Evolutionary conservation across 1,284 basidiomycete genomes (phyloP), one percentile per base, ranked within the genome.

Genomic region (Golubevia pallescens): DNA sequence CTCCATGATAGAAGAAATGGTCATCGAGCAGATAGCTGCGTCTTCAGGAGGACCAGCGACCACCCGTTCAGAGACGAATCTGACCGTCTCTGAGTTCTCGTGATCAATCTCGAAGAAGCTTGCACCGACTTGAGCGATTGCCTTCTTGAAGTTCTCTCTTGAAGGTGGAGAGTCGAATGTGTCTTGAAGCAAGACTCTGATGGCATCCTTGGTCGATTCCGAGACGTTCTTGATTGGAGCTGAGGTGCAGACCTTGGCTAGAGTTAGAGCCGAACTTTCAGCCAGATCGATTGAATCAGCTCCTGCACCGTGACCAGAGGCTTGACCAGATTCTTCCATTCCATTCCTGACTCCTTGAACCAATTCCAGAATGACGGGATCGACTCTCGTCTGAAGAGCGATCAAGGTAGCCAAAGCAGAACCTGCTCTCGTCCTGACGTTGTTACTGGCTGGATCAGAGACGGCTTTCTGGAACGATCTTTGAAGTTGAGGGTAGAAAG

Each of bases 401-500:
- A 99, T 97, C 82, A 99, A 88, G n/a, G 91, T 90, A 21, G 95
- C 95, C 0, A 99, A 88, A 28, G 93, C 95, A 32, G 91, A 89
- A 0, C 91, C 93, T 0, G 95, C 95, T 62, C 90, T 91, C 67
- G 88, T 91, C 60, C 96, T 91, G 28, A 99, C 94, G 19, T 90
- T 91, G 1, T 89, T 87, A 73, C 93, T 93, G 1, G 92, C 89
- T 0, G 92, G 87, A 85, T 99, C 96, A 67, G 91, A 90, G 0
- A 93, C 90, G 51, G 94, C 93, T 87, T 99, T 99, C 86, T 97
- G 92, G 83, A 99, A 99, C 0, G 95, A 97, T 52, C 96, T 90
- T 84, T 98, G 96, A 48, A 99, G 88, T 84, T 99, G 96, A 1
- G 96, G 97, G 89, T 97, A 97, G 91, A 99, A 99, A 0, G 96